Conservation (phyloP, 495 filamentous ascomycete species). For the Aspergillus heteromorphus region DNA sequence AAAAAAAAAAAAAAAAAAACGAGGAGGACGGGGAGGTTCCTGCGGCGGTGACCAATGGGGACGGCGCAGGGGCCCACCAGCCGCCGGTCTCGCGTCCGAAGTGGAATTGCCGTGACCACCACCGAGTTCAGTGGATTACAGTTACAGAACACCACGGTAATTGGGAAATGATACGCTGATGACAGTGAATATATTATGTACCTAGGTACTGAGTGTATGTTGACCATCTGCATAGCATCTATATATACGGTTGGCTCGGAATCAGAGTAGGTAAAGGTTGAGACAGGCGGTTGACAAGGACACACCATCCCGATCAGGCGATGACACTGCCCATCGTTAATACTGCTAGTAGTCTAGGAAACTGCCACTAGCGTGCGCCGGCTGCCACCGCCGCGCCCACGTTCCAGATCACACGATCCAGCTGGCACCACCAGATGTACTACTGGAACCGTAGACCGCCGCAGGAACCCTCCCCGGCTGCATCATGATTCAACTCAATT, state of each 20-base stretch:
- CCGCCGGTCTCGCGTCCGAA: constrained; percentile 10
- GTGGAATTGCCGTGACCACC: not conserved
- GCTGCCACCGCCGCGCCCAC: not conserved
- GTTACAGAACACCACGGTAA: not conserved
- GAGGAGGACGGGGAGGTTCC: not conserved
- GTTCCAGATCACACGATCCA: not conserved
- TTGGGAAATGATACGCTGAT: not conserved
- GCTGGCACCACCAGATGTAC: not conserved
- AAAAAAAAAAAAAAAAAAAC: constrained; percentile 4
- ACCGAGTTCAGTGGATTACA: no score
- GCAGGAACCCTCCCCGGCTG: not conserved
- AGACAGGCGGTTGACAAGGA: no score
- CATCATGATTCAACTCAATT: not conserved
- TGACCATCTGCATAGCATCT: no score
- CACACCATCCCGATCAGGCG: not conserved
- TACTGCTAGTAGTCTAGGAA: not conserved
- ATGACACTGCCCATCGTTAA: not conserved
- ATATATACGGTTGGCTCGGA: no score
- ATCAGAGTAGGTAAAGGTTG: no score
- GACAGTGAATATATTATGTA: no score
- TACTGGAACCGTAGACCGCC: not conserved
- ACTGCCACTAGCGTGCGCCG: not conserved
- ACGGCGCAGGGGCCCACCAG: not conserved
- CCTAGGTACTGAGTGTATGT: no score
- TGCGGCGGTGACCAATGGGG: not conserved